phyloP scores from a whole-genome alignment of 2,329 filamentous ascomycete species.

The Chrysoporthe austroafricana region DNA sequence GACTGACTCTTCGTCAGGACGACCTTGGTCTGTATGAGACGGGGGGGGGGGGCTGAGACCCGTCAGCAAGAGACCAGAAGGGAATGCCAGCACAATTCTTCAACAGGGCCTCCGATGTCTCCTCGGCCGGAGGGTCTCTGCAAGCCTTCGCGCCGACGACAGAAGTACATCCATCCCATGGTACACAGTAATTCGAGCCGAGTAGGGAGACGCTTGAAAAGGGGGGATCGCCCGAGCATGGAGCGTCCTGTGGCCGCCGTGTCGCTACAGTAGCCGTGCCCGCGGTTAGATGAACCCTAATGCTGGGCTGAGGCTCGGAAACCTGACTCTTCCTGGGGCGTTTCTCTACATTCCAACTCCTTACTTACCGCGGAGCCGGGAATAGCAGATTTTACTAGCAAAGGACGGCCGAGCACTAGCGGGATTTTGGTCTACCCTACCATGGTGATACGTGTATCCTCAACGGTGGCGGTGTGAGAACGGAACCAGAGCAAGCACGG shows the following conservation, averaged over 20 bases:
- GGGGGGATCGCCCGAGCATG: background rate
- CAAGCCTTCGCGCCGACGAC: conserved; percentile 7
- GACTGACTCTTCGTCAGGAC: background rate
- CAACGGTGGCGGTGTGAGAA: conserved; percentile 11
- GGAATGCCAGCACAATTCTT: conserved; percentile 7
- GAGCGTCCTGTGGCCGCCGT: background rate
- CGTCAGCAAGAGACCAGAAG: conserved; percentile 14
- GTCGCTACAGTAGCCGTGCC: background rate
- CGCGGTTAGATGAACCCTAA: conserved; percentile 19
- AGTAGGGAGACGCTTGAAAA: background rate
- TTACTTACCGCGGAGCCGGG: conserved; percentile 23
- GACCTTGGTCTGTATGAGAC: background rate
- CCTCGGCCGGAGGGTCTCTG: background rate
- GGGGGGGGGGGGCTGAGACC: background rate
- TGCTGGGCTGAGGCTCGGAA: background rate
- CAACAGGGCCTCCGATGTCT: conserved; percentile 6
- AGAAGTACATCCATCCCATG: background rate
- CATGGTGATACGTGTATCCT: background rate
- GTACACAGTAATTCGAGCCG: background rate
- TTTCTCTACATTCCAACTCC: conserved; percentile 14
- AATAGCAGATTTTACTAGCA: conserved; percentile 20
- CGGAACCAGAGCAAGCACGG: background rate
- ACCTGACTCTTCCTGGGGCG: conserved; percentile 19
- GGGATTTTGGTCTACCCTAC: background rate
- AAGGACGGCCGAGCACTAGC: conserved; percentile 1